Percentiles rank a stretch among this genome's conserved stretches.
These are phyloP conservation scores for Suillus brevipes DNA, from an alignment of 768 basidiomycete genomes.

Conservation along the genomic window DNA sequence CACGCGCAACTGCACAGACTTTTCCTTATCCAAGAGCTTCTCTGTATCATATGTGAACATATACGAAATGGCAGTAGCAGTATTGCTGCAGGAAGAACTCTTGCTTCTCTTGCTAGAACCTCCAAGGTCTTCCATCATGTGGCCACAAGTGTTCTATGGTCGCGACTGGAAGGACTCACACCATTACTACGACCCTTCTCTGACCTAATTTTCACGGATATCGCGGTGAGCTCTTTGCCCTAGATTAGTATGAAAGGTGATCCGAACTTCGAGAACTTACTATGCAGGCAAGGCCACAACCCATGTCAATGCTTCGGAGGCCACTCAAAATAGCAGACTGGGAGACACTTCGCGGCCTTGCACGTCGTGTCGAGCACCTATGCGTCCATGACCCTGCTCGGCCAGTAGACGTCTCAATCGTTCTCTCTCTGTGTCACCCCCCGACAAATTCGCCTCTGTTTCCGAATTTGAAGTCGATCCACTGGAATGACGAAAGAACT, in stretches of 20 bases:
- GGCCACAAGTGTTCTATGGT: slow-evolving; percentile 11
- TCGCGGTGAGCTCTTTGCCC: background rate
- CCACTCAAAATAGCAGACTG: slow-evolving; percentile 8
- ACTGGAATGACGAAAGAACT: slow-evolving; percentile 5
- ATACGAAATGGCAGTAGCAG: background rate
- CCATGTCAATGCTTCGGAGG: background rate
- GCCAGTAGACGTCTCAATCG: slow-evolving; percentile 1
- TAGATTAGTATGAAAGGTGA: background rate
- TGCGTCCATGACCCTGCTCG: background rate
- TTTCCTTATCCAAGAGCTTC: slow-evolving; percentile 9
- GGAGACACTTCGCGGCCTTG: slow-evolving; percentile 1
- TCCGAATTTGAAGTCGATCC: slow-evolving; percentile 1
- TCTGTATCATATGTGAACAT: slow-evolving; percentile 4
- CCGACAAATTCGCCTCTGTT: slow-evolving; percentile 5
- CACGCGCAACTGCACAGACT: slow-evolving; percentile 7
- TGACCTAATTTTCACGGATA: background rate
- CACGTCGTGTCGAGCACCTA: slow-evolving; percentile 5
- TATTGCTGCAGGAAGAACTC: background rate
- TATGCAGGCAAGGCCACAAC: background rate
- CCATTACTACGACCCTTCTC: slow-evolving; percentile 7
- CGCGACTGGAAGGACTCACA: slow-evolving; percentile 1
- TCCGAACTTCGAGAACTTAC: background rate
- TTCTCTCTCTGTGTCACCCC: slow-evolving; percentile 7
- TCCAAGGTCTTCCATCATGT: slow-evolving; percentile 12
- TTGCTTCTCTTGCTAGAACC: slow-evolving; percentile 16